Conservation (phyloP, 2,329 filamentous ascomycete genomes). For the Fusarium fujikuroi region DNA sequence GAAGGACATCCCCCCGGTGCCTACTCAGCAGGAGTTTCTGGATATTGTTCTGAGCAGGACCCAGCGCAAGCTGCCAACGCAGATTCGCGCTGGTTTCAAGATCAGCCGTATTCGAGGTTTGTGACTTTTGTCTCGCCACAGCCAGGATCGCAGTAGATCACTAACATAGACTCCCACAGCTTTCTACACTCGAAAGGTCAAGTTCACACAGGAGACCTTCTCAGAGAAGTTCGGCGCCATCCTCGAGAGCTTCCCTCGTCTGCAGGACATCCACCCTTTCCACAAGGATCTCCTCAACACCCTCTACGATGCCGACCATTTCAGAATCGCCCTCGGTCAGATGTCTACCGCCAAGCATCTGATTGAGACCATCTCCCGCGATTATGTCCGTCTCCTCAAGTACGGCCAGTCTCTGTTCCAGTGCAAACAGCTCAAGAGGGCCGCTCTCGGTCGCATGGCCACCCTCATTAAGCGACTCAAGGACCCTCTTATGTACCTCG, state of each 20-base stretch:
- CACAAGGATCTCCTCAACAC: conserved; percentile 88
- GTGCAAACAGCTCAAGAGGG: conserved; percentile 98
- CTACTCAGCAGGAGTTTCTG: conserved; percentile 93
- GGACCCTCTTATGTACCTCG: conserved; percentile 93
- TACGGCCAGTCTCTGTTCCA: conserved; percentile 98
- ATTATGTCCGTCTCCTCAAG: conserved; percentile 92
- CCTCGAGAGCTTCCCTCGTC: conserved; percentile 89
- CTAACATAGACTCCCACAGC: conserved; percentile 56
- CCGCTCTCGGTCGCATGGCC: conserved; percentile 96
- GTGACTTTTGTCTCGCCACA: conserved; percentile 3
- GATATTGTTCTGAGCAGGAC: conserved; percentile 96
- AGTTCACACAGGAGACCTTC: conserved; percentile 97
- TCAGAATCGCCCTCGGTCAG: conserved; percentile 95
- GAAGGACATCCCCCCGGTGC: conserved; percentile 87
- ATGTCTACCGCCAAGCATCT: conserved; percentile 95
- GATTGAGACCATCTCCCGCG: conserved; percentile 94
- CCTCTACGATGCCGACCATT: conserved; percentile 97
- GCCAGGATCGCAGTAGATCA: background rate
- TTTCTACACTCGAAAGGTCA: conserved; percentile 98
- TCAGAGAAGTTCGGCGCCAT: conserved; percentile 92
- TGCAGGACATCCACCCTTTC: conserved; percentile 96
- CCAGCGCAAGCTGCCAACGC: conserved; percentile 90
- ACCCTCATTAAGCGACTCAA: conserved; percentile 95
- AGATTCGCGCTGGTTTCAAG: conserved; percentile 94
- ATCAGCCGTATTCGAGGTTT: conserved; percentile 86